Conservation (phyloP, 257 asterid genomes). For the Nicotiana noctiflora region DNA sequence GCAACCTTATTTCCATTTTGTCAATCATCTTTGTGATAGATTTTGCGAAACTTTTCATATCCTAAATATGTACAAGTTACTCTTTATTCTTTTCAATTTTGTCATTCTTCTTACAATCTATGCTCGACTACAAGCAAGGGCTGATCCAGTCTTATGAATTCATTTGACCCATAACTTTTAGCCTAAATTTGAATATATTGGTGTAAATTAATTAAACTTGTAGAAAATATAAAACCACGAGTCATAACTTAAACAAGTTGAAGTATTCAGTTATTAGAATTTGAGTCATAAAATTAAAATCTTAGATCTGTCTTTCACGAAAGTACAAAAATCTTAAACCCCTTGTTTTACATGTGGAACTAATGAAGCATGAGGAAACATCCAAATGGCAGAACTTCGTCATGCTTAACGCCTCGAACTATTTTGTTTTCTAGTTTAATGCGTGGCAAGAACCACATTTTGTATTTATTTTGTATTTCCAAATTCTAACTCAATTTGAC, state of each 20-base stretch:
- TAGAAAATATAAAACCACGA: neutral
- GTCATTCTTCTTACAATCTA: neutral
- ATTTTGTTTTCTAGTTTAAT: neutral
- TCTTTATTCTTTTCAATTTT: neutral
- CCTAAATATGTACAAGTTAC: neutral
- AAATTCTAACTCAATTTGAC: neutral
- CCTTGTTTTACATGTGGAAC: neutral
- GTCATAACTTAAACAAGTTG: no score
- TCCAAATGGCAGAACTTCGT: neutral
- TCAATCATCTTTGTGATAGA: neutral
- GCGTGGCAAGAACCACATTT: slow-evolving; percentile 10
- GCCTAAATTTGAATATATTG: neutral
- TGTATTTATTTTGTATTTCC: neutral
- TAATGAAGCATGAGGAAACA: neutral
- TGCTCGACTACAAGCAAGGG: neutral
- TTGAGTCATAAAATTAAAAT: neutral
- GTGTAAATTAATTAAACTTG: neutral
- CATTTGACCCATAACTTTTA: neutral
- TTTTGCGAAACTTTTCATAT: neutral
- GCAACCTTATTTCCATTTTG: neutral
- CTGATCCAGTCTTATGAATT: neutral
- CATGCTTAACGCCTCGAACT: slow-evolving; percentile 6
- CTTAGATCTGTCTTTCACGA: rapidly evolving
- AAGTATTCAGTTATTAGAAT: no score
- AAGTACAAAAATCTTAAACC: neutral